These are phyloP conservation scores for Malus hybrid DNA, from an alignment of 331 rosid genomes.

Conservation along the genomic window DNA sequence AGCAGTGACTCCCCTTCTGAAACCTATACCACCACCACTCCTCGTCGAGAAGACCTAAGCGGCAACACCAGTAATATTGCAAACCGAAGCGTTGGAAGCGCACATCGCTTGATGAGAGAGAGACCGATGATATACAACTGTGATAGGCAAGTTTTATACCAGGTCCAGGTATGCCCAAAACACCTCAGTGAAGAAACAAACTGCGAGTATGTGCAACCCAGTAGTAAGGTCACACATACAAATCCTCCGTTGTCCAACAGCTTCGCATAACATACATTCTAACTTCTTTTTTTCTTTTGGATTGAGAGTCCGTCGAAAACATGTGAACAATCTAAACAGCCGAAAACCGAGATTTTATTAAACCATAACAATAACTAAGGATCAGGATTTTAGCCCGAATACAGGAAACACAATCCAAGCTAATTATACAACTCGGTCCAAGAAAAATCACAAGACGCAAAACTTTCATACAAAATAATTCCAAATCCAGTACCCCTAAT, in stretches of 20 bases:
- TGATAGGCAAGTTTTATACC: not conserved
- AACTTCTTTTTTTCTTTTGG: not conserved
- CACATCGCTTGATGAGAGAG: not conserved
- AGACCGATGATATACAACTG: not conserved
- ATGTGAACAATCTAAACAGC: not conserved
- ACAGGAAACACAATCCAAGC: conserved; percentile 8
- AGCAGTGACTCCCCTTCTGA: not conserved
- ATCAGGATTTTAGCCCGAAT: not conserved
- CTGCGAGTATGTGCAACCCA: not conserved
- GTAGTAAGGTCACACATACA: too few relatives aligned
- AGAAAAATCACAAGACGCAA: conserved; percentile 15
- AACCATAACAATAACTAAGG: not conserved
- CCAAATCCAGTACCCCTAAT: not conserved
- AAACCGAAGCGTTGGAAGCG: not conserved
- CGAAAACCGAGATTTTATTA: not conserved
- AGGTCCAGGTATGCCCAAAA: not conserved
- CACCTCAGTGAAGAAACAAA: not conserved
- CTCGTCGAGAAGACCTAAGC: not conserved
- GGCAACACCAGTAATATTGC: not conserved
- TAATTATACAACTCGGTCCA: conserved; percentile 4
- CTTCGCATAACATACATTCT: not conserved
- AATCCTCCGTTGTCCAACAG: not conserved
- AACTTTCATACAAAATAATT: conserved; percentile 14
- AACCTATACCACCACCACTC: not conserved
- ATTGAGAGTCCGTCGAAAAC: not conserved